phyloP scores from a whole-genome alignment of 768 basidiomycete genomes.

The Suillus brevipes region DNA sequence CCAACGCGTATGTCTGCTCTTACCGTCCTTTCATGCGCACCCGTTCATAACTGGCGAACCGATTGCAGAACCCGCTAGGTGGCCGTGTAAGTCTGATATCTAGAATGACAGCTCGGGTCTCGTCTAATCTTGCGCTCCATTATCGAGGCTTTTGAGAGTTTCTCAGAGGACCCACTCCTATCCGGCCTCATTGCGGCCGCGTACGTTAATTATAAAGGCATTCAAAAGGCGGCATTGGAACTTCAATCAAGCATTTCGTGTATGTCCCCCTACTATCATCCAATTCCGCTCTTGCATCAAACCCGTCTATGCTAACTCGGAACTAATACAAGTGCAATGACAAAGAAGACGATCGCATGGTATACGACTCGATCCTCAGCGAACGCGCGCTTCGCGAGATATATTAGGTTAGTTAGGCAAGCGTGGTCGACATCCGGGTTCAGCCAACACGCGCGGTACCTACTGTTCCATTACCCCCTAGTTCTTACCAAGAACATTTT shows the following conservation, averaged over 20 bases:
- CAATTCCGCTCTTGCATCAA: constrained; percentile 2
- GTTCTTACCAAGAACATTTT: too few relatives aligned
- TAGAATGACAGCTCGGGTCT: too few relatives aligned
- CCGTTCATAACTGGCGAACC: neutral
- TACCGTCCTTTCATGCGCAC: neutral
- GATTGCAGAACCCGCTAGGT: constrained; percentile 60
- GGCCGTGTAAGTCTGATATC: too few relatives aligned
- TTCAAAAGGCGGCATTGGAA: constrained; percentile 73
- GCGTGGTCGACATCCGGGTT: too few relatives aligned
- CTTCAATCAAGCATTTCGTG: constrained; percentile 83
- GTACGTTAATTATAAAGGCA: constrained; percentile 75
- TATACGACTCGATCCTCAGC: constrained; percentile 51
- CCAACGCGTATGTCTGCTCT: constrained; percentile 54
- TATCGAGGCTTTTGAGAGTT: constrained; percentile 68
- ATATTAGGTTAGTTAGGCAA: too few relatives aligned
- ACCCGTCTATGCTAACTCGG: neutral
- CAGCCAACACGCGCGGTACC: too few relatives aligned
- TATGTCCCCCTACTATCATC: constrained; percentile 31
- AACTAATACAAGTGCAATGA: constrained; percentile 61
- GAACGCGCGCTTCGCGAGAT: constrained; percentile 58
- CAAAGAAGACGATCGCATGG: constrained; percentile 76
- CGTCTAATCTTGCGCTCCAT: constrained; percentile 11
- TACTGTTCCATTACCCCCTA: too few relatives aligned
- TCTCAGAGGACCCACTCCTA: constrained; percentile 76
- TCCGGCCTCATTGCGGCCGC: constrained; percentile 70